These are phyloP conservation scores for Irpex rosettiformis DNA, from an alignment of 1,284 basidiomycete genomes.

Conservation along the genomic window DNA sequence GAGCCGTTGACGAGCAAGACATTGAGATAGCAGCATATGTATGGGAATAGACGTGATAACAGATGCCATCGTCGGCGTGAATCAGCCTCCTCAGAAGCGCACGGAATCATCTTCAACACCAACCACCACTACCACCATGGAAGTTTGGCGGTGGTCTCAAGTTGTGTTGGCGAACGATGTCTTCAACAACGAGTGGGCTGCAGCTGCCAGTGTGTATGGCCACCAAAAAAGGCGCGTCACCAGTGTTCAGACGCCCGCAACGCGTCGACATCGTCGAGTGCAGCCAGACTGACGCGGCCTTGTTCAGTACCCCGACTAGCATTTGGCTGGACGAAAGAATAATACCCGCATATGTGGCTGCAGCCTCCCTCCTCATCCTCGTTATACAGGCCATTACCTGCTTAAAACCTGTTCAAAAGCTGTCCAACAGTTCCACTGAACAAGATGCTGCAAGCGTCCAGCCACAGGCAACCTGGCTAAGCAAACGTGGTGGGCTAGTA, in stretches of 20 bases:
- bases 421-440: constrained; percentile 2
- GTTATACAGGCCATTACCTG: constrained; percentile 13
- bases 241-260: background rate
- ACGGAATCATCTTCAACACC: background rate
- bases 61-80: background rate
- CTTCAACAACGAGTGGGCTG: background rate
- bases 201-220: background rate
- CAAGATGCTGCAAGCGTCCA: background rate
- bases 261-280: background rate
- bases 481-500: constrained; percentile 22
- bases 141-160: constrained; percentile 3
- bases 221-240: constrained; percentile 3
- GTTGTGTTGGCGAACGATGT: constrained; percentile 4
- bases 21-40: background rate
- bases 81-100: background rate
- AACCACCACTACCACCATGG: constrained; percentile 4
- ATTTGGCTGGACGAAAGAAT: constrained; percentile 21
- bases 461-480: background rate
- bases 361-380: constrained; percentile 16
- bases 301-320: constrained; percentile 12
- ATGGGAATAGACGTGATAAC: background rate
- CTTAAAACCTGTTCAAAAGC: constrained; percentile 13
- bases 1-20: too few relatives aligned
- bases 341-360: constrained; percentile 22
- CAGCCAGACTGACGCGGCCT: background rate